Base-by-base conservation (phyloP, 257 asterid genomes). In the Gardenia jasminoides region DNA sequence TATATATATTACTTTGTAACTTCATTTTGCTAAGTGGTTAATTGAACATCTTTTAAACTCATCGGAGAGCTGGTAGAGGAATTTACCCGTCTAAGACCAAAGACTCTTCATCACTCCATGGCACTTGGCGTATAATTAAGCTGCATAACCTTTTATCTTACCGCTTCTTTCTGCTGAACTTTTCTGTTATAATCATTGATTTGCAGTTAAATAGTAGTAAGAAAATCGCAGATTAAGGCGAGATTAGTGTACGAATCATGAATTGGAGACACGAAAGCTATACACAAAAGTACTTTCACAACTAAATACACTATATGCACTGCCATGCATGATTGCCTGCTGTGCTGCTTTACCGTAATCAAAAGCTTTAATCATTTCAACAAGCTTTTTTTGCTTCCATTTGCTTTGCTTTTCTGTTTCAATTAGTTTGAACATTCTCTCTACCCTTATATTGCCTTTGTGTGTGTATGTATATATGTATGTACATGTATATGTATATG, bases 281-380 rank as follows among this genome's bases (percentile, higher is more conserved):
- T 12, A 30, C 41, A 5, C 7, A 26, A 2, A 5, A 69, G 28
- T 8, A 68, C 3, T 19, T 39, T 8, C 7, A 26, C 15, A 16
- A 69, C 48, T 20, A 68, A 13, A 39, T 68, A 20, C 52, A 41
- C 46, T 83, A 31, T 75, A 76, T 72, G 88, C 86, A 82, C 70
- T 59, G 84, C 70, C 66, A 78, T 83, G 71, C 75, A 78, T 81
- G 70, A 72, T 79, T 77, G 15, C 84, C 62, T 70, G 59, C 11
- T n/a, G 39, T 28, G 7, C 71, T 70, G 44, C 85, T 83, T 85
- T 85, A 76, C 80, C 76, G 58, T 70, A 84, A 77, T 84, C 82
- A 72, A 86, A 84, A 58, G 52, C 81, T 75, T 73, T 83, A 84
- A 91, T 91, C 88, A 88, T 89, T 84, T 78, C 87, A 76, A 71